Evolutionary conservation across 345 rosid species (phyloP), one percentile per base, ranked within the genome.

Genomic region (Heritiera fomes): DNA sequence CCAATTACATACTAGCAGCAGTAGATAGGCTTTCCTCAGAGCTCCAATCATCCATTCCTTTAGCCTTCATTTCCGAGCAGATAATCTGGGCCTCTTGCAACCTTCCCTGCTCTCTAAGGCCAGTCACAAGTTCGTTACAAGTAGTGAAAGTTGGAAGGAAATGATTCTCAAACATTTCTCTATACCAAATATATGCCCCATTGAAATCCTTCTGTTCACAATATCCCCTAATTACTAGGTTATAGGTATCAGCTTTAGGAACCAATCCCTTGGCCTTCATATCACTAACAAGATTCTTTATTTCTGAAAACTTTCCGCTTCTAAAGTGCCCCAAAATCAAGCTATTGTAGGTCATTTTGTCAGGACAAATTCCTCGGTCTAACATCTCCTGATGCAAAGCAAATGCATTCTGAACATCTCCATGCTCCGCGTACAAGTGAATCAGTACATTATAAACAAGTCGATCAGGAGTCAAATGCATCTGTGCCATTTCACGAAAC

Each of bases 241-340:
- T 82, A 78, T 89, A 93, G 2, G 98, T 93, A 85, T 90, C 98
- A 53, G 91, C 95, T 82, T 85, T 86, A 38, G 87, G 92, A 58
- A 68, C 75, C 82, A 89, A 52, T 64, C 82, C 88, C 74, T 83
- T 83, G 47, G 61, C 79, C 78, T 84, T 93, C 98, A 92, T 91
- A 75, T 84, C 87, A 41, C 77, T 75, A 61, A 95, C 81, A 75
- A 91, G 84, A 79, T 80, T 77, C 64, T 78, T 79, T 75, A 84
- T 82, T 71, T 86, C 84, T 1, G 82, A 75, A 63, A 85, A 71
- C 49, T 83, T 88, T 55, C 90, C 95, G 49, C 70, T 85, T 77
- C 73, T 87, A 20, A 93, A 76, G 50, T 76, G 86, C 43, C 93
- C 90, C 75, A 86, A 38, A 72, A 95, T 89, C 90, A 95, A 84